phyloP scores from a whole-genome alignment of 2,329 filamentous ascomycete species.

The Arthrobotrys conoides region DNA sequence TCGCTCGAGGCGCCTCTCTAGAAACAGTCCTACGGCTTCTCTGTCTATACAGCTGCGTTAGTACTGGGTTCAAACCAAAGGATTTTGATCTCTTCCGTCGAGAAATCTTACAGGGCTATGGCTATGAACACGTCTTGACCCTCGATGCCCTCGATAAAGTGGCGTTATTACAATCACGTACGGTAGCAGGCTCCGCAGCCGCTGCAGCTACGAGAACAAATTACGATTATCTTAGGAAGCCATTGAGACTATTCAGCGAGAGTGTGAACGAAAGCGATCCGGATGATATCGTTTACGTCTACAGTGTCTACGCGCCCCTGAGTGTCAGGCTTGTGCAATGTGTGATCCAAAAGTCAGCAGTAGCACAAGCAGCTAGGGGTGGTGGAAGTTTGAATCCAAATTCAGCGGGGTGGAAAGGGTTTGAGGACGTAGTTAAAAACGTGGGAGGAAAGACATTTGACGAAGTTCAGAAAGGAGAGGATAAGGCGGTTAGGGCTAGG shows the following conservation, averaged over 20 bases:
- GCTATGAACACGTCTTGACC: slow-evolving; percentile 93
- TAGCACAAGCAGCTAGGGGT: slow-evolving; percentile 79
- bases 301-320: slow-evolving; percentile 94
- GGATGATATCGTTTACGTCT: slow-evolving; percentile 96
- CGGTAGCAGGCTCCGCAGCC: slow-evolving; percentile 81
- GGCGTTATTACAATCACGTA: slow-evolving; percentile 83
- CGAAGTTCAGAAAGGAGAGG: slow-evolving; percentile 89
- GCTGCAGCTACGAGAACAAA: slow-evolving; percentile 81
- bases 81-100: slow-evolving; percentile 92
- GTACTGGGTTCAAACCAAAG: slow-evolving; percentile 86
- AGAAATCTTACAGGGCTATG: slow-evolving; percentile 90
- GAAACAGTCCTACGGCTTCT: slow-evolving; percentile 85
- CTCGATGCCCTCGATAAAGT: slow-evolving; percentile 90
- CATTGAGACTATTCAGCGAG: slow-evolving; percentile 89
- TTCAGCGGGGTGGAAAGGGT: slow-evolving; percentile 83
- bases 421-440: slow-evolving; percentile 91
- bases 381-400: slow-evolving; percentile 68
- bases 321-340: slow-evolving; percentile 93
- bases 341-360: slow-evolving; percentile 88
- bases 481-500: slow-evolving; percentile 89
- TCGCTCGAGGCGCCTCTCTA: slow-evolving; percentile 85
- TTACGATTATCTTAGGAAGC: slow-evolving; percentile 88
- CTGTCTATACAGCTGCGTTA: slow-evolving; percentile 91
- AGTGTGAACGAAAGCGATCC: slow-evolving; percentile 96
- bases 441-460: slow-evolving; percentile 91